Base-by-base conservation (phyloP, 768 basidiomycete genomes). In the Kwoniella pini region DNA sequence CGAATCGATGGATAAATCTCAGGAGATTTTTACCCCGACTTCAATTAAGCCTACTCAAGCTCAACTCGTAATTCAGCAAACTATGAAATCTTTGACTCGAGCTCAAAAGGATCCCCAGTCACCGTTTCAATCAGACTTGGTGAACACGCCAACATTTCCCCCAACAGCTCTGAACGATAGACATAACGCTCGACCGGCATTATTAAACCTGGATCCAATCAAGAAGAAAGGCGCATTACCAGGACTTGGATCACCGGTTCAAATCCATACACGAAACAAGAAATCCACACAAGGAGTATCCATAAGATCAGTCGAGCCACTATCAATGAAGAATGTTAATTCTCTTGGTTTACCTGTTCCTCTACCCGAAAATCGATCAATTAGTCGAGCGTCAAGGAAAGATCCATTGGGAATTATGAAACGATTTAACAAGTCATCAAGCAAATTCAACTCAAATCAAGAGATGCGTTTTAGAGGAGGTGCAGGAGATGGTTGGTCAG, bases 401-500 rank as follows among this genome's bases (percentile, higher is more conserved):
- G 45, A 54, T 49, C 59, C 59, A 2, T 15, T 61, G 24, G 59
- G 59, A 6, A 54, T 61, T 12, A 54, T 61, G 22, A 54, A 54
- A 21, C 42, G 53, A n/a, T 45, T 54, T n/a, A n/a, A n/a, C 59
- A 45, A 28, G n/a, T 17, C 28, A 11, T 45, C 39, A n/a, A 46
- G 30, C 0, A 49, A 52, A 30, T 26, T 36, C 24, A 21, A 46
- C 19, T 3, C 17, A 22, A 36, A 31, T 4, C 4, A 50, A 24
- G 36, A 21, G n/a, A 59, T 59, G 57, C 57, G 48, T 1, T 59
- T 42, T 27, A 27, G 36, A 12, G 26, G 38, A 17, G 56, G 46
- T 7, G 56, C 56, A 40, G 56, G 56, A 1, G 57, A 59, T 22
- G 57, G 48, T 40, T 59, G 57, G 57, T 30, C 36, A 10, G 51